Evolutionary conservation across 768 basidiomycete species (phyloP).

Genomic region (Piloderma croceum): DNA sequence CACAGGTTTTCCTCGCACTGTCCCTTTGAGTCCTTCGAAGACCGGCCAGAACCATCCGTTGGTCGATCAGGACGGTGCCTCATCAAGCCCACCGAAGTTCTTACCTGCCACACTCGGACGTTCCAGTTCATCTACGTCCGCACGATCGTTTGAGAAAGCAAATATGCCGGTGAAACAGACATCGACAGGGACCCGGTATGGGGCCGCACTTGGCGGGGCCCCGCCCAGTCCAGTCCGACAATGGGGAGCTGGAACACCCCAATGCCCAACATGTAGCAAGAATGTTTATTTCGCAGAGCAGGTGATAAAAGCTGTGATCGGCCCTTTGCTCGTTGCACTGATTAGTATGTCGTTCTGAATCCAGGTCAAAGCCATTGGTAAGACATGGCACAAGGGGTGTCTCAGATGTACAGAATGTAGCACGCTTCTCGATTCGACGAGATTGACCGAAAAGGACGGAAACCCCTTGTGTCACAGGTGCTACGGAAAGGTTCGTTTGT

Average conservation of each 20-base stretch:
- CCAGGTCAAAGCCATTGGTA: constrained; percentile 77
- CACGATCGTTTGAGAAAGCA: constrained; percentile 15
- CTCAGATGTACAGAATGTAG: constrained; percentile 72
- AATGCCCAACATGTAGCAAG: constrained; percentile 65
- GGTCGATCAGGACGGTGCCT: constrained; percentile 1
- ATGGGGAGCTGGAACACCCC: constrained; percentile 55
- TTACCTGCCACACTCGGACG: constrained; percentile 4
- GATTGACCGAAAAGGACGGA: constrained; percentile 72
- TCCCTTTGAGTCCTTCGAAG: constrained; percentile 40
- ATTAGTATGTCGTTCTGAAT: too few species aligned
- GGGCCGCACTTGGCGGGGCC: constrained; percentile 42
- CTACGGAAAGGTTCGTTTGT: constrained; percentile 53
- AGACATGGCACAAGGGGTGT: constrained; percentile 75
- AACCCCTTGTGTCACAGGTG: constrained; percentile 66
- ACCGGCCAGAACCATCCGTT: constrained; percentile 6
- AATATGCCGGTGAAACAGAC: constrained; percentile 34
- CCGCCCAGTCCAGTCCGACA: constrained; percentile 6
- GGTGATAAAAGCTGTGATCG: too few species aligned
- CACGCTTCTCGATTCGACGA: constrained; percentile 62
- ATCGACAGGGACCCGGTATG: constrained; percentile 63
- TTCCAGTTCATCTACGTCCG: not conserved
- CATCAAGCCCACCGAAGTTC: constrained; percentile 6
- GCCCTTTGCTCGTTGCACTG: too few species aligned
- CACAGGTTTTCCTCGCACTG: constrained; percentile 49
- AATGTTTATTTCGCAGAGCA: constrained; percentile 86